Conservation (phyloP, 2,329 filamentous ascomycete species). For the Colletotrichum tamarilloi region DNA sequence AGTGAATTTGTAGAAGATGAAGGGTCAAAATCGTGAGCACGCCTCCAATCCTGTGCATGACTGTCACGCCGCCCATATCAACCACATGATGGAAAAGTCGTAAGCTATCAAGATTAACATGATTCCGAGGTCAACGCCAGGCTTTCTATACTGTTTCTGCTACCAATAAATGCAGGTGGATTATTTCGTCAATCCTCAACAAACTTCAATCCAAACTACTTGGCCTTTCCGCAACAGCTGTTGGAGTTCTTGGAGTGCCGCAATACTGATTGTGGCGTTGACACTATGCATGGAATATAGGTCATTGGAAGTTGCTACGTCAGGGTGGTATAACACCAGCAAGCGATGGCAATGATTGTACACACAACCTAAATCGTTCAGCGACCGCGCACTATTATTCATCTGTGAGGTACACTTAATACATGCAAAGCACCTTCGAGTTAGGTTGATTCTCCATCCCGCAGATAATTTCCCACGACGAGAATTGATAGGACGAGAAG, state of each 20-base stretch:
- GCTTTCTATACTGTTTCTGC: no score
- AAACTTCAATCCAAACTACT: no score
- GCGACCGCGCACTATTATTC: neutral
- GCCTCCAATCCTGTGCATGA: no score
- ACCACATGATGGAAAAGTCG: no score
- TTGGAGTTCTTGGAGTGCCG: slow-evolving; percentile 43
- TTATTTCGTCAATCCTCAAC: no score
- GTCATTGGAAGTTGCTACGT: slow-evolving; percentile 48
- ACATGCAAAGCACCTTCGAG: slow-evolving; percentile 79
- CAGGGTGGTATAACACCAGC: slow-evolving; percentile 57
- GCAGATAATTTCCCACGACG: slow-evolving; percentile 79
- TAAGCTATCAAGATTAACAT: no score
- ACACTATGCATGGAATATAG: slow-evolving; percentile 36
- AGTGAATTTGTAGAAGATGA: no score
- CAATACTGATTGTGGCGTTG: slow-evolving; percentile 45
- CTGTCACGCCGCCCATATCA: no score
- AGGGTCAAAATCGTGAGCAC: no score
- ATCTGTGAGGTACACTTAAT: slow-evolving; percentile 45
- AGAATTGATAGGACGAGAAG: slow-evolving; percentile 79
- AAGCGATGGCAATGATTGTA: slow-evolving; percentile 56
- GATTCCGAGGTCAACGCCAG: no score
- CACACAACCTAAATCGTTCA: slow-evolving; percentile 48
- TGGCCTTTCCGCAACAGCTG: slow-evolving; percentile 38
- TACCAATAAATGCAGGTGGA: no score
- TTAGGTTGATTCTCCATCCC: slow-evolving; percentile 81